phyloP scores from a whole-genome alignment of 108 stramenopile species.

The Pseudonitzschia delicatissima region DNA sequence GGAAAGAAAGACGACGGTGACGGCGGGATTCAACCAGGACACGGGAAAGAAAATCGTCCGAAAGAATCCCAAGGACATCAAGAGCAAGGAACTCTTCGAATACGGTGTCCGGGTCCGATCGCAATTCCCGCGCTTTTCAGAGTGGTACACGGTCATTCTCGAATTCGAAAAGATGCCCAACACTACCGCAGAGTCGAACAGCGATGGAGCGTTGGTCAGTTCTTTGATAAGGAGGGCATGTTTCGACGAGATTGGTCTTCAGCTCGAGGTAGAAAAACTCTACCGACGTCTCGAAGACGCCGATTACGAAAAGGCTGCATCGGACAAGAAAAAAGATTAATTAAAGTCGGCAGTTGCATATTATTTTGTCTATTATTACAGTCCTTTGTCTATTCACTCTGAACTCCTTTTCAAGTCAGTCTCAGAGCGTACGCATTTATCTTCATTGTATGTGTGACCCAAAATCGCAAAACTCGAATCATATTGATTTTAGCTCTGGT shows the following conservation, averaged over 20 bases:
- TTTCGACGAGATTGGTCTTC: slow-evolving; percentile 84
- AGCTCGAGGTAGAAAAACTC: slow-evolving; percentile 59
- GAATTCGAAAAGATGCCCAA: slow-evolving; percentile 49
- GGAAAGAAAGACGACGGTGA: slow-evolving; percentile 10
- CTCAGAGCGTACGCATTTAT: no score
- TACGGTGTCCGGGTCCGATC: slow-evolving; percentile 80
- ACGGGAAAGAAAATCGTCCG: slow-evolving; percentile 29
- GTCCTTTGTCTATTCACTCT: no score
- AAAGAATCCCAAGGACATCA: slow-evolving; percentile 32
- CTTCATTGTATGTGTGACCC: no score
- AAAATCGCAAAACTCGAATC: no score
- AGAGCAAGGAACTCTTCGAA: slow-evolving; percentile 50
- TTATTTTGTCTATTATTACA: no score
- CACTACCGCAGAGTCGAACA: slow-evolving; percentile 57
- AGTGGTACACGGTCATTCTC: slow-evolving; percentile 82
- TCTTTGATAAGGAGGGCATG: slow-evolving; percentile 91
- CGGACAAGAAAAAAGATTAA: slow-evolving; percentile 25
- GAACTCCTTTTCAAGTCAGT: no score
- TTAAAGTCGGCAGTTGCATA: no score
- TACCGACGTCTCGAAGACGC: slow-evolving; percentile 63
- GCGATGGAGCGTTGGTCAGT: slow-evolving; percentile 85
- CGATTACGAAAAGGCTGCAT: slow-evolving; percentile 41
- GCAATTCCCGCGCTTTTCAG: slow-evolving; percentile 83
- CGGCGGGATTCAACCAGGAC: slow-evolving; percentile 4
- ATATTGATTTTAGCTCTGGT: no score